Evolutionary conservation across 1,284 basidiomycete genomes (phyloP).

Genomic region (Abortiporus biennis): DNA sequence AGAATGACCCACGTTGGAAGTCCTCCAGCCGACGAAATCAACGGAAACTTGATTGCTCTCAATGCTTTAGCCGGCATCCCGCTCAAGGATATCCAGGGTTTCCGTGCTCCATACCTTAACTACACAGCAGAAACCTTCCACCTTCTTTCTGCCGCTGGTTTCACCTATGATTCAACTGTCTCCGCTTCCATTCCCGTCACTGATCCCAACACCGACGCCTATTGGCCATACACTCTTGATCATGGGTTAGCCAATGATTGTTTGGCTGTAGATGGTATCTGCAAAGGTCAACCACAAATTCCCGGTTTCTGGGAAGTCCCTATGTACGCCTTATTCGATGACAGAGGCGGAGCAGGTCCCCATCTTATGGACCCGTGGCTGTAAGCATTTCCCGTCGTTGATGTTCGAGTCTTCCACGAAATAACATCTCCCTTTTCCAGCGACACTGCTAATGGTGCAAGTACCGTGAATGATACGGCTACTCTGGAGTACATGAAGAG

Average conservation of each 20-base stretch:
- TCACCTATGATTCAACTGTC: slow-evolving; percentile 71
- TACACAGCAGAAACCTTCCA: slow-evolving; percentile 62
- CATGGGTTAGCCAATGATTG: slow-evolving; percentile 80
- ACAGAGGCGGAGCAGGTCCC: slow-evolving; percentile 44
- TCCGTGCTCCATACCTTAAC: slow-evolving; percentile 76
- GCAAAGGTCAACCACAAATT: slow-evolving; percentile 67
- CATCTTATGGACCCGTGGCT: slow-evolving; percentile 85
- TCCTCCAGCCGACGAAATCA: slow-evolving; percentile 59
- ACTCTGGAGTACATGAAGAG: slow-evolving; percentile 71
- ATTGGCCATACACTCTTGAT: slow-evolving; percentile 71
- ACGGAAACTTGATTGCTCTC: slow-evolving; percentile 76
- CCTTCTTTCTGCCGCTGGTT: slow-evolving; percentile 48
- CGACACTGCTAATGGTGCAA: slow-evolving; percentile 49
- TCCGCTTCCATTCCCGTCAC: slow-evolving; percentile 66
- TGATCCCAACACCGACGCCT: slow-evolving; percentile 66
- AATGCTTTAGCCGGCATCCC: slow-evolving; percentile 81
- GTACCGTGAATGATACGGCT: slow-evolving; percentile 45
- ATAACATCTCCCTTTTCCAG: slow-evolving; percentile 21
- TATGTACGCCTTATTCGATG: slow-evolving; percentile 75
- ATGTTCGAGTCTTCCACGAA: not conserved
- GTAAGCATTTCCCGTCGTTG: slow-evolving; percentile 33
- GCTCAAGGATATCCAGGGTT: slow-evolving; percentile 60
- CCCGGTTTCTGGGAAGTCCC: slow-evolving; percentile 81
- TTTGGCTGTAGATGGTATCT: slow-evolving; percentile 46
- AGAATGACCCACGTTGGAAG: slow-evolving; percentile 80